Evolutionary conservation across 257 asterid genomes (phyloP).

Genomic region (Solanum paucissectum): DNA sequence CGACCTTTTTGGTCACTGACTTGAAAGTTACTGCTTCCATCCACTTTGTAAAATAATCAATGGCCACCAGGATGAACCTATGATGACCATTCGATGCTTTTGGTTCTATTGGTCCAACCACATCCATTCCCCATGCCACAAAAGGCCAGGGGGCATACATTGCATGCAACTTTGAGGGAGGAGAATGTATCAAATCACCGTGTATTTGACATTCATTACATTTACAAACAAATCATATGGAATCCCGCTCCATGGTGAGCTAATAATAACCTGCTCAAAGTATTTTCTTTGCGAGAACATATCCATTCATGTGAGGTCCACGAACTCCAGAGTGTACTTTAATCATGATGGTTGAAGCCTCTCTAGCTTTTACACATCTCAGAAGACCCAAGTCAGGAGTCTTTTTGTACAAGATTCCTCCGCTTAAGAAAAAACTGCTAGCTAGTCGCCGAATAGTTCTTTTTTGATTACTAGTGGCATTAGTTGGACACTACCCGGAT

Average conservation of each 20-base stretch:
- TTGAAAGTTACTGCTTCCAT: too few species aligned
- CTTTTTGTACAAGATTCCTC: neutral
- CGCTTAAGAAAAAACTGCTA: neutral
- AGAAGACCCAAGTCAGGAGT: neutral
- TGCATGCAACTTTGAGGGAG: too few species aligned
- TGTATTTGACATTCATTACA: neutral
- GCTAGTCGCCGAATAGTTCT: neutral
- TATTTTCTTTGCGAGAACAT: too few species aligned
- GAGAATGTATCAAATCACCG: too few species aligned
- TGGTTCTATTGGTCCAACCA: too few species aligned
- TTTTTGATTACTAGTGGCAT: neutral
- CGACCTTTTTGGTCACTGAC: too few species aligned
- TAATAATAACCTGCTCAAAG: neutral
- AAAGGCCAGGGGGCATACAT: too few species aligned
- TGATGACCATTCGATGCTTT: too few species aligned
- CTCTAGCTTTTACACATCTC: neutral
- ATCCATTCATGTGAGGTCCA: neutral
- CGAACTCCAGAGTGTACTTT: neutral
- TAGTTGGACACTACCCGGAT: rapidly evolving
- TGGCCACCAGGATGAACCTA: too few species aligned
- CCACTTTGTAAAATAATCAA: too few species aligned
- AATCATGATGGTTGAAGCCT: neutral
- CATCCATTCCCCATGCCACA: too few species aligned
- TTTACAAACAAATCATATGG: neutral
- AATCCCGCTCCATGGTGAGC: neutral